These are phyloP conservation scores for Pseudozyma tsukubaensis DNA, from an alignment of 1,284 basidiomycete species.

Conservation along the genomic window DNA sequence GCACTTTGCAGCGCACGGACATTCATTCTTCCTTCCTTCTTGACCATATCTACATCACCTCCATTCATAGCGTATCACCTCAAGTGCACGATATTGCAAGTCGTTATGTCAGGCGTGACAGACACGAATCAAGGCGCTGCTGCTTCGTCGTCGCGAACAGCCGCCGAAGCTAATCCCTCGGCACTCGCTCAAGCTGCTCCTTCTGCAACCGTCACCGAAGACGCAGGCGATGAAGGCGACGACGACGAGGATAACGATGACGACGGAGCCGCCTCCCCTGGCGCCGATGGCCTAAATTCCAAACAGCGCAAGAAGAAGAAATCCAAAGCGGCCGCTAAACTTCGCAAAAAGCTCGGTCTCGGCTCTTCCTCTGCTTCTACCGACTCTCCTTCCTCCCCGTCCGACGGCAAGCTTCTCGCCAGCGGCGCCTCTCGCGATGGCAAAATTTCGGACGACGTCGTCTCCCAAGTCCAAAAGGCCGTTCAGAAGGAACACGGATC, in stretches of 20 bases:
- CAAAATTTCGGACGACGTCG: constrained; percentile 55
- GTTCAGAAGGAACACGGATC: constrained; percentile 52
- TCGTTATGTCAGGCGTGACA: constrained; percentile 4
- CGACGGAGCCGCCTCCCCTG: not conserved
- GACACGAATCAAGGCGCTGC: not conserved
- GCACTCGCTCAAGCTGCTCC: not conserved
- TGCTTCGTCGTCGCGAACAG: not conserved
- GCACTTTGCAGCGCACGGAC: not conserved
- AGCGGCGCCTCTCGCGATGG: constrained; percentile 24
- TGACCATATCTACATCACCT: not conserved
- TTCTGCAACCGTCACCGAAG: constrained; percentile 8
- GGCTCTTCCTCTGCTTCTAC: constrained; percentile 2
- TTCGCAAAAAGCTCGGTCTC: constrained; percentile 58
- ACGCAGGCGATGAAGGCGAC: constrained; percentile 15
- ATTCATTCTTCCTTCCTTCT: not conserved
- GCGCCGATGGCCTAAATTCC: constrained; percentile 22
- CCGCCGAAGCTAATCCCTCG: not conserved
- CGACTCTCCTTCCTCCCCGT: not conserved
- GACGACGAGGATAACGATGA: constrained; percentile 25
- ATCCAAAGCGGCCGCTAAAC: constrained; percentile 57
- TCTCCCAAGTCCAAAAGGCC: constrained; percentile 47
- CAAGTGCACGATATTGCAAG: not conserved
- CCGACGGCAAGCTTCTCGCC: constrained; percentile 34
- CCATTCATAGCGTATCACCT: not conserved
- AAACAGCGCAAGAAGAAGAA: constrained; percentile 62